These are phyloP conservation scores for Kodamaea suecica DNA, from an alignment of 1,139 yeast species.

Conservation along the genomic window DNA sequence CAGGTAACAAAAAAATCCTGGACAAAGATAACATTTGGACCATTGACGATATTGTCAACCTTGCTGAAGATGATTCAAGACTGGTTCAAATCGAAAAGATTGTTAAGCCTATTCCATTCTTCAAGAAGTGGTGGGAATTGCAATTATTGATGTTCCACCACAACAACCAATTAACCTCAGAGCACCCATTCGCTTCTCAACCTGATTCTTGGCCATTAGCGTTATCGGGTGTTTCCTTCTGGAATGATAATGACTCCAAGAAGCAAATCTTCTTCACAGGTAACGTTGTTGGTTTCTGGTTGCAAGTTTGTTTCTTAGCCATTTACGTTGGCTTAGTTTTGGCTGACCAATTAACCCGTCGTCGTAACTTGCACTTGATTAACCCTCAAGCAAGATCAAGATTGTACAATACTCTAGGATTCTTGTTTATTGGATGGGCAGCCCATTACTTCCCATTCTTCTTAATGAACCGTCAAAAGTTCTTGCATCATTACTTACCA, in stretches of 20 bases:
- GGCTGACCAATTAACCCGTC: slow-evolving; percentile 75
- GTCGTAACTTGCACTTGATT: slow-evolving; percentile 64
- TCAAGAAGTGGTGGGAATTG: slow-evolving; percentile 84
- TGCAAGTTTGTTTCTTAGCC: slow-evolving; percentile 68
- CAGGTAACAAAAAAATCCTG: slow-evolving; percentile 80
- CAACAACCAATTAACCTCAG: slow-evolving; percentile 79
- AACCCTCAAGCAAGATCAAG: slow-evolving; percentile 64
- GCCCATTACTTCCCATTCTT: slow-evolving; percentile 89
- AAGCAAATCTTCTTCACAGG: slow-evolving; percentile 88
- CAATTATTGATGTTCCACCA: slow-evolving; percentile 89
- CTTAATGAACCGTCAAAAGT: slow-evolving; percentile 89
- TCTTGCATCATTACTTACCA: slow-evolving; percentile 92
- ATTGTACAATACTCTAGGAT: slow-evolving; percentile 78
- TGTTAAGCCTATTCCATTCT: slow-evolving; percentile 62
- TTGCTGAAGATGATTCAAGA: slow-evolving; percentile 57
- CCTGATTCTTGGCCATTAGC: slow-evolving; percentile 96
- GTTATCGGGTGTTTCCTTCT: slow-evolving; percentile 89
- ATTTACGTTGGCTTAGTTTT: slow-evolving; percentile 58
- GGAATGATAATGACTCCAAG: slow-evolving; percentile 69
- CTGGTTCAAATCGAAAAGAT: slow-evolving; percentile 54
- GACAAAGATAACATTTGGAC: slow-evolving; percentile 73
- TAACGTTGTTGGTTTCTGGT: slow-evolving; percentile 90
- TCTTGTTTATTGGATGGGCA: slow-evolving; percentile 83
- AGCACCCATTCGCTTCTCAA: slow-evolving; percentile 94
- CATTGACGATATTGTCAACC: slow-evolving; percentile 66